These are phyloP conservation scores for Fusarium oxysporum DNA, from an alignment of 2,329 filamentous ascomycete genomes.

Conservation along the genomic window DNA sequence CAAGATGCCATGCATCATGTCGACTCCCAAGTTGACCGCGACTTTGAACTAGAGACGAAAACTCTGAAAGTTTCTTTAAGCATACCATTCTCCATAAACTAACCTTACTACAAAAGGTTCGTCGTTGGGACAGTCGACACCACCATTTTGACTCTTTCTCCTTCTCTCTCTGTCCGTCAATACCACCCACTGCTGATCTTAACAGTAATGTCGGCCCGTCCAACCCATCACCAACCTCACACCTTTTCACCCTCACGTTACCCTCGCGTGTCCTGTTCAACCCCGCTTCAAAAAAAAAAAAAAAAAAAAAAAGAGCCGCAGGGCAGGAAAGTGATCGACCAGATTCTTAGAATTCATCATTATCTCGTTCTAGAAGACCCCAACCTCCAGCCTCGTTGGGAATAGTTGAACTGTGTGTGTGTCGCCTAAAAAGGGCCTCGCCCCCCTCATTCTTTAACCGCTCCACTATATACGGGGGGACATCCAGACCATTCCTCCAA, in stretches of 20 bases:
- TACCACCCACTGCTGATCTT: constrained; percentile 22
- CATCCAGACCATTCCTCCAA: constrained; percentile 42
- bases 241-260: not conserved
- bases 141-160: constrained; percentile 7
- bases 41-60: constrained; percentile 1
- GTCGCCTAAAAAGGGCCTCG: constrained; percentile 33
- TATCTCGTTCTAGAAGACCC: constrained; percentile 34
- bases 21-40: not conserved
- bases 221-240: constrained; percentile 33
- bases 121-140: constrained; percentile 19
- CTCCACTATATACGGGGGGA: constrained; percentile 29
- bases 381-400: constrained; percentile 39
- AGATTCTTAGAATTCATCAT: not conserved
- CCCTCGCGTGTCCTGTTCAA: not conserved
- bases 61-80: constrained; percentile 32
- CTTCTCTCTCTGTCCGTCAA: not conserved
- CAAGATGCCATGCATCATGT: constrained; percentile 8
- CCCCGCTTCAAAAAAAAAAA: constrained; percentile 28
- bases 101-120: constrained; percentile 37
- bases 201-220: constrained; percentile 30
- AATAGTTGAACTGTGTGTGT: constrained; percentile 19
- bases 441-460: constrained; percentile 6
- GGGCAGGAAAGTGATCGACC: constrained; percentile 25
- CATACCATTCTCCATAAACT: constrained; percentile 29
- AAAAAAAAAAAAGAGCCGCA: constrained; percentile 33